Evolutionary conservation across 2,329 filamentous ascomycete genomes (phyloP), one percentile per base, ranked within the genome.

Genomic region (Colletotrichum aenigma): DNA sequence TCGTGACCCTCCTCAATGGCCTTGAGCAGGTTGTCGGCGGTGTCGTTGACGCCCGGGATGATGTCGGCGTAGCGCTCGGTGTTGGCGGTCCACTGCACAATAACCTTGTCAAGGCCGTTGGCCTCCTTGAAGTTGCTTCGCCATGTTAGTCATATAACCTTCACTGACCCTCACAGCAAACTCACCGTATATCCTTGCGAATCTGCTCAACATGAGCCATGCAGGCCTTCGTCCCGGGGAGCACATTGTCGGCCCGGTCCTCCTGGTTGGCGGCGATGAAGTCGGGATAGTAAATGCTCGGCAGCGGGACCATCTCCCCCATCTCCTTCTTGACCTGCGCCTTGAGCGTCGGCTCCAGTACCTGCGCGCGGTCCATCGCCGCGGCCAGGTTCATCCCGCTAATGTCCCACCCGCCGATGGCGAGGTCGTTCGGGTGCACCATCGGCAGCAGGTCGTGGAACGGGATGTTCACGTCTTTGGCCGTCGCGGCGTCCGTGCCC

Each of bases 221-320:
- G 85, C 89, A 95, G 78, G 96, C 96, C 88, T 97, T 97, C 86
- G 89, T 91, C 68, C 97, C 97, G 77, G 94, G 88, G 65, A 98
- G 86, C 78, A 98, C 82, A 82, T 99, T 98, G 88, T 99, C 96
- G 79, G 96, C 97, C 82, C 97, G 94, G 83, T 96, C 96, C 86
- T 97, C 96, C 88, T 99, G 97, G 89, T 99, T 99, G 84, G 97
- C 95, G 79, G 97, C 97, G 83, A 99, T 99, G 89, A 99, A 99
- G 87, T 98, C 97, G 2, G 97, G 97, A 86, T 99, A 99, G 91
- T 99, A 99, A 87, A 98, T 94, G 86, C 94, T 96, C 28, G 96
- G 96, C 78, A 98, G 91, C 34, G 97, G 97, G 80, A 93, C 93
- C 93, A 98, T 94, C 80, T 89, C 89, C 77, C 93, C 88, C 96